Conservation (phyloP, 2,329 filamentous ascomycete species). For the Aspergillus neoniger region DNA sequence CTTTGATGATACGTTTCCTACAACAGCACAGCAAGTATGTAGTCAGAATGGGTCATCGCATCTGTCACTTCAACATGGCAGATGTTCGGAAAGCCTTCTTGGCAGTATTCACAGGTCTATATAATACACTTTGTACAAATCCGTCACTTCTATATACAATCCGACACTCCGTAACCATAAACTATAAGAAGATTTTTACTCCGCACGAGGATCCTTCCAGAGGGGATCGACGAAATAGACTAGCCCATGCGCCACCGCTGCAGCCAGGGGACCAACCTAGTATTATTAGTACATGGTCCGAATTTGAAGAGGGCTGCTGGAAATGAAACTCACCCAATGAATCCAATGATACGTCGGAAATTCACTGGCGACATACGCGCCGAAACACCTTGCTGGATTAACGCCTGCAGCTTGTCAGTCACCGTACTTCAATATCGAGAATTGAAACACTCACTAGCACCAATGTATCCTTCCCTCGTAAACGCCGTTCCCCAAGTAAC, state of each 20-base stretch:
- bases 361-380: slow-evolving; percentile 43
- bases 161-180: not conserved
- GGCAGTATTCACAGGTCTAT: not conserved
- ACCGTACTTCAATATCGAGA: not conserved
- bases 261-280: slow-evolving; percentile 32
- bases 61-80: not conserved
- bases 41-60: not conserved
- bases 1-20: too few species aligned
- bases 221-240: slow-evolving; percentile 34
- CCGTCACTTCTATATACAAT: not conserved
- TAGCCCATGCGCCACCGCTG: slow-evolving; percentile 33
- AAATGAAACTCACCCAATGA: slow-evolving; percentile 33
- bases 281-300: not conserved
- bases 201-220: slow-evolving; percentile 19
- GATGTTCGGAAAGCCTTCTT: not conserved
- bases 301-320: not conserved
- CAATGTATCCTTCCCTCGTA: slow-evolving; percentile 44
- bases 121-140: not conserved
- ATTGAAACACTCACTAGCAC: slow-evolving; percentile 33
- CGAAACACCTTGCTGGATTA: slow-evolving; percentile 52
- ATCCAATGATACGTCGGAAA: slow-evolving; percentile 43
- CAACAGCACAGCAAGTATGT: not conserved
- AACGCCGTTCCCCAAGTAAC: slow-evolving; percentile 43
- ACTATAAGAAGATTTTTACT: not conserved
- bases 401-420: slow-evolving; percentile 27